Evolutionary conservation across 2,329 filamentous ascomycete species (phyloP).

Genomic region (Fusarium sp.): DNA sequence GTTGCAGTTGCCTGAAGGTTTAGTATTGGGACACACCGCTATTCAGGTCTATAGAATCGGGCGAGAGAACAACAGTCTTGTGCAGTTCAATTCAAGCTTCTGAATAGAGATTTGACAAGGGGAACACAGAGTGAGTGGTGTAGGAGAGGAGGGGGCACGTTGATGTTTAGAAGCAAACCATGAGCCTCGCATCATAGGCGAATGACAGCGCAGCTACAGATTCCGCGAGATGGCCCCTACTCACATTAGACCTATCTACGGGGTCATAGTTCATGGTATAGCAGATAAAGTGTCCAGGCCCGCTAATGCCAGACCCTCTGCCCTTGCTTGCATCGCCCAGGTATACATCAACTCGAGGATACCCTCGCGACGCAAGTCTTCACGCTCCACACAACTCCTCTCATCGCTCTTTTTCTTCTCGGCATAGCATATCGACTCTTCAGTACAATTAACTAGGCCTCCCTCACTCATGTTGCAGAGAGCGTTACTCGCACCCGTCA

Average conservation of each 20-base stretch:
- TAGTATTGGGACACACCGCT: slow-evolving; percentile 1
- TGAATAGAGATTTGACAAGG: background rate
- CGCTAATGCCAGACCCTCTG: background rate
- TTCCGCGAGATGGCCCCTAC: background rate
- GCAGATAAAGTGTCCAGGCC: background rate
- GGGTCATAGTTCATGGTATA: background rate
- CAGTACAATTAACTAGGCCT: background rate
- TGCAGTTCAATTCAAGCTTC: background rate
- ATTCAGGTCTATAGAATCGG: background rate
- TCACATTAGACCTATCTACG: background rate
- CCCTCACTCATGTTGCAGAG: background rate
- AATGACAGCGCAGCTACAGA: background rate
- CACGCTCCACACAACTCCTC: background rate
- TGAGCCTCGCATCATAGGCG: background rate
- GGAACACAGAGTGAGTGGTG: background rate
- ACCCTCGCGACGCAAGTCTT: background rate
- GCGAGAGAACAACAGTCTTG: background rate
- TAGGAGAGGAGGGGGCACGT: background rate
- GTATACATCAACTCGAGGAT: background rate
- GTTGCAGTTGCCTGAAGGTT: slow-evolving; percentile 31
- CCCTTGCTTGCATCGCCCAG: too few species aligned
- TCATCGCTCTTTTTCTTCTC: background rate
- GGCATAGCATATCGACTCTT: background rate
- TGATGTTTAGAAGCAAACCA: background rate
- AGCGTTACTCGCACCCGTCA: slow-evolving; percentile 12